Evolutionary conservation across 441 rosid species (phyloP), one percentile per base, ranked within the genome.

Genomic region (Daphne laureola): DNA sequence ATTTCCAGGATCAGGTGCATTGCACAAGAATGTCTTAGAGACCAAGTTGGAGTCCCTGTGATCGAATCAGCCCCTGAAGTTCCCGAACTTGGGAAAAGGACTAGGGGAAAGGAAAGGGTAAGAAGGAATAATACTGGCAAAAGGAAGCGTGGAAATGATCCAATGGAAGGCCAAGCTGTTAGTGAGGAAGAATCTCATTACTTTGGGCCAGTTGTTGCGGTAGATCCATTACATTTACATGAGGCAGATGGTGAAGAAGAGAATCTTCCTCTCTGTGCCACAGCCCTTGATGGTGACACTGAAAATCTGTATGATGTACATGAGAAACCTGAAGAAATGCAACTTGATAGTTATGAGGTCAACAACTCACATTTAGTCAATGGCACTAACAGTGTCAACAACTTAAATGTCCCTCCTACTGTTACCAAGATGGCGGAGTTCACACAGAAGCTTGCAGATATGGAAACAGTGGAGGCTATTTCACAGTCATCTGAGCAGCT

Each of bases 11-110:
- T 91, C 50, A 82, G 90, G 65, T 78, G 70, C 71, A 84, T 87
- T 46, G 95, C 84, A 14, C 93, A 88, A 72, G 98, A 87, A 71
- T 88, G 95, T 71, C 61, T 91, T 75, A 77, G 91, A 74, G 98
- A 87, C 71, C 96, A 88, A 81, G 74, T 70, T 21, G 98, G 78
- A 67, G 76, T 77, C 67, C 78, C 78, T 0, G 72, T 61, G 61
- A 50, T 64, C 38, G 58, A 73, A 21, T 51, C 88, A 17, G 70
- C 67, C 26, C 53, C 58, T 57, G 68, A 73, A 52, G 69, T 43
- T 51, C 69, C 71, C 51, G 98, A 87, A 51, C 80, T 66, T 47
- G 92, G 85, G 57, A 90, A 90, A 67, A 75, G 95, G 73, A 65
- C 59, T 31, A 76, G 98, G 17, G 98, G 95, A 49, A 91, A 87